Conservation (phyloP, 768 basidiomycete species). For the Lactifluus piperatus region DNA sequence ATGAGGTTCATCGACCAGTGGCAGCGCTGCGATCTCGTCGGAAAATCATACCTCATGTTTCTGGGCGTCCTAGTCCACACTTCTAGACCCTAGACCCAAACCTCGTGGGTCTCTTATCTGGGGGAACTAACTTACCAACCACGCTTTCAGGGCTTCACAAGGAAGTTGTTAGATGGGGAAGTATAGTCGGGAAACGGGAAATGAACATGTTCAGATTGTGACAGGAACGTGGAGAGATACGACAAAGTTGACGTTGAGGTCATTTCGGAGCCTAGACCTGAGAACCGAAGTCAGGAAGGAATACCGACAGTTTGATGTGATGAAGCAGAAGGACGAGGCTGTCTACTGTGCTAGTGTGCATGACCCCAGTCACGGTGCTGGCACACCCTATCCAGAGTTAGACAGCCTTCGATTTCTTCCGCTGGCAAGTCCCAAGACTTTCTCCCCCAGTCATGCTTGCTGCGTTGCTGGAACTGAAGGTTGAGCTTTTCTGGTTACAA, state of each 20-base stretch:
- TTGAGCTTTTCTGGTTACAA: not conserved
- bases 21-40: slow-evolving; percentile 4
- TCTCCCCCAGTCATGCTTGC: not conserved
- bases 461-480: too few species aligned
- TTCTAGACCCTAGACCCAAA: slow-evolving; percentile 6
- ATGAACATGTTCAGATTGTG: not conserved
- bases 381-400: not conserved
- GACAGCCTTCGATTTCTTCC: not conserved
- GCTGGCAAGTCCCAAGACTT: not conserved
- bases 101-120: slow-evolving; percentile 13
- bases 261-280: not conserved
- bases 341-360: too few species aligned
- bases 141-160: not conserved
- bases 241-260: not conserved
- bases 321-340: too few species aligned
- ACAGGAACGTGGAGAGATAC: not conserved
- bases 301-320: not conserved
- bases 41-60: slow-evolving; percentile 9
- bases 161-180: not conserved
- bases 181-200: not conserved
- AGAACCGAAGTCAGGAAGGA: not conserved
- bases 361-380: too few species aligned
- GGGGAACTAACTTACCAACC: not conserved
- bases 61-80: not conserved
- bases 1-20: slow-evolving; percentile 6